Evolutionary conservation across 176 grass and related monocot genomes (phyloP), one percentile per base, ranked within the genome.

Genomic region (Aegilops speltoides): DNA sequence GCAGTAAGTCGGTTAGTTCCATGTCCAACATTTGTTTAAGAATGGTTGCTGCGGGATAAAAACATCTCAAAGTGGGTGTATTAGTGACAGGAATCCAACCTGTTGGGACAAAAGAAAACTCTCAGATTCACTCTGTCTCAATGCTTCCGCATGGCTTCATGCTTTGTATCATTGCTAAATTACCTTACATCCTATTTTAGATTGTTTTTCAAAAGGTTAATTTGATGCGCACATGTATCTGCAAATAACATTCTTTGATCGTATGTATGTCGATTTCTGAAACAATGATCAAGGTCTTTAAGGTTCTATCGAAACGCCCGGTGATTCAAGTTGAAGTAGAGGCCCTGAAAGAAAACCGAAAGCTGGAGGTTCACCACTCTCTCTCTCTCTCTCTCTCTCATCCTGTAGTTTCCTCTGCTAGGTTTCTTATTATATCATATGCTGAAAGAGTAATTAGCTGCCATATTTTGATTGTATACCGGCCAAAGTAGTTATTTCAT

Each of bases 181-280:
- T 81, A 68, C 0, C 25, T 69, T 77, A 10, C 52, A 64, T 75
- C 17, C 8, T 38, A 10, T 81, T 76, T 17, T 54, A 43, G 23
- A 1, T 33, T 14, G 19, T 54, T 36, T 67, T 8, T 31, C 9
- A 56, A 34, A 77, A 80, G 76, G 29, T 54, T 79, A 50, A 82
- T 59, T 52, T 79, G 24, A 60, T 34, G 36, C 36, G 33, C 36
- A 37, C 31, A 65, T n/a, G 66, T 12, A 38, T 66, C 4, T 43
- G 37, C 71, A 88, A 91, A 88, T 68, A 64, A 73, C 57, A 73
- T 57, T 11, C 7, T 62, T 84, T 46, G 61, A n/a, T 76, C 43
- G 15, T 81, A 64, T 34, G 33, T 34, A 34, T 34, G 33, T 34
- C 5, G 33, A 34, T 34, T 34, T 34, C 33, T 34, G 33, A 34